Conservation (phyloP, 192 early-diverging fungal species). For the Backusella tuberculispora region DNA sequence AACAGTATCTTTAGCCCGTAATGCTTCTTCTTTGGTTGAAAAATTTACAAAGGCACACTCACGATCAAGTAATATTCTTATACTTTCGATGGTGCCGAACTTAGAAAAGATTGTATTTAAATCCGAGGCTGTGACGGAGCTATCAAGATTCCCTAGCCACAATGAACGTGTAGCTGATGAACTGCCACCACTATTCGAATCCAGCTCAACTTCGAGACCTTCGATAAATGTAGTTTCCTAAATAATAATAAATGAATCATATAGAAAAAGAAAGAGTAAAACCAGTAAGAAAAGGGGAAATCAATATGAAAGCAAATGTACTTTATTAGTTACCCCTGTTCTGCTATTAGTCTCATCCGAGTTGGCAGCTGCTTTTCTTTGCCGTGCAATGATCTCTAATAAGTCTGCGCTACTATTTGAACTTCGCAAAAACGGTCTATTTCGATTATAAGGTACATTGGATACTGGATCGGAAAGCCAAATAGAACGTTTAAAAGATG, state of each 20-base stretch:
- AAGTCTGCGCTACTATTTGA: conserved; percentile 29
- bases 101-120: conserved; percentile 79
- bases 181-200: not conserved
- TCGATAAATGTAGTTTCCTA: not conserved
- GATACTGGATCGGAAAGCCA: not conserved
- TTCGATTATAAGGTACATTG: not conserved
- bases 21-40: conserved; percentile 80
- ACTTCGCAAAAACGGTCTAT: not conserved
- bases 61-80: conserved; percentile 89
- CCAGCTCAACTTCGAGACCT: conserved; percentile 2
- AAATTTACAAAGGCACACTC: conserved; percentile 98
- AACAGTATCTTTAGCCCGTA: conserved; percentile 82
- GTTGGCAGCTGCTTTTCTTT: conserved; percentile 10
- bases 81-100: conserved; percentile 89
- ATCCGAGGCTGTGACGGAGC: conserved; percentile 73
- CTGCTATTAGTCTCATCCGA: not conserved
- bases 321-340: conserved; percentile 14
- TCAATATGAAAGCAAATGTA: not conserved
- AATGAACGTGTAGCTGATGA: conserved; percentile 81
- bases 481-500: not conserved
- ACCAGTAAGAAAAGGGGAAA: not conserved
- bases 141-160: conserved; percentile 94
- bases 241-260: not conserved
- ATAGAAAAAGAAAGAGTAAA: not conserved
- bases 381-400: conserved; percentile 21